These are phyloP conservation scores for Capsicum chinense DNA, from an alignment of 257 asterid species.

Conservation along the genomic window DNA sequence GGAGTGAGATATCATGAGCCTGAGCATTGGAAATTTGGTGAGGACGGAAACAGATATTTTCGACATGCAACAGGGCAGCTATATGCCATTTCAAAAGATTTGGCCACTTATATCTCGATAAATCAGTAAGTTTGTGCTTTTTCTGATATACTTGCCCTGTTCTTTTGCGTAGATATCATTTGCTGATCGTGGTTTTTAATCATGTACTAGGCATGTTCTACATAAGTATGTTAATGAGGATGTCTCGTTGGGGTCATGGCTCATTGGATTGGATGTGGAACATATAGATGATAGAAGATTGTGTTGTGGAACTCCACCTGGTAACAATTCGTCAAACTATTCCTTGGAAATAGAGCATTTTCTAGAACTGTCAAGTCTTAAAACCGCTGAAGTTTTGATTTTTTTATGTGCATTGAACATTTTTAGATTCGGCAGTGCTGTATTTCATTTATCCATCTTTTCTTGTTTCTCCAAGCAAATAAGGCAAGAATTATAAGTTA, in stretches of 20 bases:
- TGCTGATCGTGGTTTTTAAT: conserved; percentile 27
- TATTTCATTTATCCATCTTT: neutral
- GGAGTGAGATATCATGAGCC: conserved; percentile 95
- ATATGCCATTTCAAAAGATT: conserved; percentile 85
- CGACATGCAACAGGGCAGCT: conserved; percentile 96
- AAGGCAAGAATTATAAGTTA: neutral
- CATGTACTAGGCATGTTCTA: conserved; percentile 59
- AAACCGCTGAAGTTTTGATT: neutral
- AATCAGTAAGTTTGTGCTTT: conserved; percentile 62
- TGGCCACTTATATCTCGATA: conserved; percentile 79
- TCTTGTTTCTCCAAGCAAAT: neutral
- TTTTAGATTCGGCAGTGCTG: neutral
- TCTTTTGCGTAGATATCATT: neutral
- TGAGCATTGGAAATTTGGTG: conserved; percentile 95
- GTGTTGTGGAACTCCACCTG: conserved; percentile 98
- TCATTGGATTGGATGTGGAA: conserved; percentile 90
- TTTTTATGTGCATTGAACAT: neutral
- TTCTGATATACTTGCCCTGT: neutral
- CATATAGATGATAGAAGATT: conserved; percentile 90
- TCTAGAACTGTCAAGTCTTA: neutral
- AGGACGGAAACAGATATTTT: conserved; percentile 86
- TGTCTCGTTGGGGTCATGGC: conserved; percentile 90
- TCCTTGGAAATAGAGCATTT: neutral
- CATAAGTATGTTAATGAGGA: conserved; percentile 92
- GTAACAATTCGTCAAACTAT: conserved; percentile 43